These are phyloP conservation scores for Colletotrichum australisinense DNA, from an alignment of 2,329 filamentous ascomycete genomes.

Conservation along the genomic window DNA sequence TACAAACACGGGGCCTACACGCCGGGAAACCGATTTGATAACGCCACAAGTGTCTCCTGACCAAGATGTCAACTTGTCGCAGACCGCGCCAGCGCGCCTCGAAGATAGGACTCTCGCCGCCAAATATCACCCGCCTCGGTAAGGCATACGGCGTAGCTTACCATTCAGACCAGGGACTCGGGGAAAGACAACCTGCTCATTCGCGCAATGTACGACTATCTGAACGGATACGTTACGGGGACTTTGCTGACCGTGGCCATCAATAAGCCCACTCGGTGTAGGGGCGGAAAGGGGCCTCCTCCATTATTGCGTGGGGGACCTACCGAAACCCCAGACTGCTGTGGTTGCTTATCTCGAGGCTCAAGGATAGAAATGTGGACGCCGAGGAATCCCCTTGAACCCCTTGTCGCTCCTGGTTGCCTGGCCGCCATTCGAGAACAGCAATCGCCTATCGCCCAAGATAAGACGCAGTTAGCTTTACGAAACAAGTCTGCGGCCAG, in stretches of 20 bases:
- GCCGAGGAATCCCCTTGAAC: not conserved
- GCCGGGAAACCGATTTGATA: not conserved
- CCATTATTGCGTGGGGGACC: not conserved
- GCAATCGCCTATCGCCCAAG: not conserved
- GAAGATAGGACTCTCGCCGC: not conserved
- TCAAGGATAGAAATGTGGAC: not conserved
- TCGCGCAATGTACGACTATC: not conserved
- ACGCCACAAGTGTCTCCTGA: not conserved
- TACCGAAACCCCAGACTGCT: not conserved
- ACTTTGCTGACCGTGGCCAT: not conserved
- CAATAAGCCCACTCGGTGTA: not conserved
- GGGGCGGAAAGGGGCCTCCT: not conserved
- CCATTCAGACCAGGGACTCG: not conserved
- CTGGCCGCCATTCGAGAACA: not conserved
- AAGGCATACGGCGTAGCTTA: not conserved
- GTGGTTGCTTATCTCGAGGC: slow-evolving; percentile 20
- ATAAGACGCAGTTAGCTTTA: not conserved
- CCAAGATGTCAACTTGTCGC: not conserved
- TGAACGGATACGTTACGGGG: not conserved
- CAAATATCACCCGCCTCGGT: not conserved
- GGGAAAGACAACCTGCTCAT: not conserved
- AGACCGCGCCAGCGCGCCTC: not conserved
- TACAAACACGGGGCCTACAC: not conserved
- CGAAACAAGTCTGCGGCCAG: slow-evolving; percentile 8
- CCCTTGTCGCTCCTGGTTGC: not conserved